Evolutionary conservation across 2,329 filamentous ascomycete genomes (phyloP), one percentile per base, ranked within the genome.

Genomic region (Tolypocladium tropicale): DNA sequence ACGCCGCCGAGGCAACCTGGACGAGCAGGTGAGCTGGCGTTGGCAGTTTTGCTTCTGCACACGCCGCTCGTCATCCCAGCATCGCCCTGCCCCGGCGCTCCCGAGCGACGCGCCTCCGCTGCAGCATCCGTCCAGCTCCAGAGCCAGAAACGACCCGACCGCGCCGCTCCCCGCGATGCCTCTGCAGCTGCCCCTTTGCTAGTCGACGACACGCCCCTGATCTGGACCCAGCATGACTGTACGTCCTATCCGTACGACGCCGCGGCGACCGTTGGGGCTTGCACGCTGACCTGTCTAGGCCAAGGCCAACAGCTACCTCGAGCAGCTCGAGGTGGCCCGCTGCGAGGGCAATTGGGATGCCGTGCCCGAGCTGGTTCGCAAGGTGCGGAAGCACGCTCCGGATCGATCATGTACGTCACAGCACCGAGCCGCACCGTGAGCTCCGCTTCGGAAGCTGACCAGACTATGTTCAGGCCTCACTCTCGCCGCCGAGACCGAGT

Each of bases 331-430:
- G 70, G 81, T 86, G 63, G 91, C 90, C 62, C 88, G 94, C 67
- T 95, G 90, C 72, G 85, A 93, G 66, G 91, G 88, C 54, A 86
- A 85, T 70, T 99, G 94, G 94, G 79, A 84, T 62, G 84, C 89
- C 33, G 81, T 97, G 33, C 89, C 90, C 30, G 93, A 97, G 74
- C 81, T 95, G 60, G 86, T 94, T 65, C 85, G 93, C 70, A 99
- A 99, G 74, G 82, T 97, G 66, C 88, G 88, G 67, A 97, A 99
- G 73, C 93, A 99, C 80, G 89, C 91, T 64, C 87, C 91, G 43
- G 83, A 89, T 59, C 83, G 89, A 71, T 82, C 83, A 73, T 96
- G 93, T 96, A 86, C 65, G 83, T 68, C 60, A 11, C 23, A 11
- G 18, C 14, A 16, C n/a, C n/a, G 32, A 39, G 37, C 36, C 18